Conservation (phyloP, 2,329 filamentous ascomycete species). For the Neoascochyta sp. region DNA sequence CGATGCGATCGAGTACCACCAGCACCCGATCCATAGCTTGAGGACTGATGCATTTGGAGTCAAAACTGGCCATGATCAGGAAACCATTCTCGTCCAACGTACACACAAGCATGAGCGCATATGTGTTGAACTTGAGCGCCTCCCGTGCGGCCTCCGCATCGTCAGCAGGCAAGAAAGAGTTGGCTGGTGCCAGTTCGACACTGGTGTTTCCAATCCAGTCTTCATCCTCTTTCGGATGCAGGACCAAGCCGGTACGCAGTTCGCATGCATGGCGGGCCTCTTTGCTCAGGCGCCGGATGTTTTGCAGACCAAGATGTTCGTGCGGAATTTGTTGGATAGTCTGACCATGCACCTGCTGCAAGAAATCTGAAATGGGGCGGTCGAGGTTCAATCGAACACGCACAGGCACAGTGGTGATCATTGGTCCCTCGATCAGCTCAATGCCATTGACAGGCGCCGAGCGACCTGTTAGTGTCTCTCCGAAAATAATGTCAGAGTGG, state of each 20-base stretch:
- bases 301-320: constrained; percentile 61
- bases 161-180: constrained; percentile 53
- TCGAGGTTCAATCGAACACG: constrained; percentile 48
- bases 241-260: constrained; percentile 35
- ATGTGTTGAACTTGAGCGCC: constrained; percentile 55
- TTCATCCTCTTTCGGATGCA: constrained; percentile 37
- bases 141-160: constrained; percentile 58
- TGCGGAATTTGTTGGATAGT: constrained; percentile 58
- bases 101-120: constrained; percentile 64
- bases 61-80: constrained; percentile 61
- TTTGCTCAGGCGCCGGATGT: constrained; percentile 49
- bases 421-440: constrained; percentile 57
- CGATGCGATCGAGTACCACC: constrained; percentile 51
- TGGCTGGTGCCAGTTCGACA: constrained; percentile 41
- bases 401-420: constrained; percentile 59
- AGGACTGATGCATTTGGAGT: constrained; percentile 56
- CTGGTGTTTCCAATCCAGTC: constrained; percentile 12
- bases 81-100: constrained; percentile 56
- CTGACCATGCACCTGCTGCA: constrained; percentile 56
- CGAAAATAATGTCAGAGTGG: constrained; percentile 54
- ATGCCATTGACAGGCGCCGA: constrained; percentile 45
- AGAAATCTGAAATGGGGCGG: constrained; percentile 48
- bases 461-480: constrained; percentile 58
- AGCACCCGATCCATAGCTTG: constrained; percentile 54
- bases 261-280: constrained; percentile 37